A percentile compares a stretch with the other conserved stretches of the same genome.
These are phyloP conservation scores for Sclerotinia glacialis DNA, from an alignment of 2,329 filamentous ascomycete species.

Conservation along the genomic window DNA sequence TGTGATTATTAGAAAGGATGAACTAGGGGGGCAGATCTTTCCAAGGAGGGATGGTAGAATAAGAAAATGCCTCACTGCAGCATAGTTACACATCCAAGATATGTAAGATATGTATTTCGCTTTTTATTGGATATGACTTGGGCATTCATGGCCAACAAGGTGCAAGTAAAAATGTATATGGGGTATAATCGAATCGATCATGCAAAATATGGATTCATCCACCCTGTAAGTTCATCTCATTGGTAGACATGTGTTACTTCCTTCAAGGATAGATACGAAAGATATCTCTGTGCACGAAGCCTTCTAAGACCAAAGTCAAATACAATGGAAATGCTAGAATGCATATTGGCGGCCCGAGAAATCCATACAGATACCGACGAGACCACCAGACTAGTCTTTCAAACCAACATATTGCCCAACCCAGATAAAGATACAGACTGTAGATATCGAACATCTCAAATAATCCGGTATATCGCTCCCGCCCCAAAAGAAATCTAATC, in stretches of 20 bases:
- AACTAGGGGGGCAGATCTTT: not conserved
- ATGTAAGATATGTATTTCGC: not conserved
- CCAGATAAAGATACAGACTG: not conserved
- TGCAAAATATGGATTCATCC: not conserved
- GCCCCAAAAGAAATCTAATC: not conserved
- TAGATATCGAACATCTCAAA: not conserved
- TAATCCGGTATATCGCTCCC: not conserved
- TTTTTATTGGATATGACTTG: not conserved
- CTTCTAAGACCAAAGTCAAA: not conserved
- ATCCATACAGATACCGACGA: not conserved
- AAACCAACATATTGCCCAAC: not conserved
- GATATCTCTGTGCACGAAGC: not conserved
- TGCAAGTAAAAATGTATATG: not conserved
- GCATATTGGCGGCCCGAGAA: not conserved
- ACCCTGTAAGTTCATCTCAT: not conserved
- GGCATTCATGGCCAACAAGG: not conserved
- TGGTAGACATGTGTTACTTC: not conserved
- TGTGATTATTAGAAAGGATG: not conserved
- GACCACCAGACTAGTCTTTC: not conserved
- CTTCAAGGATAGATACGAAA: not conserved
- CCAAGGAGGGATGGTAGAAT: not conserved
- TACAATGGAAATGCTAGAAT: not conserved
- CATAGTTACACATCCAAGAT: not conserved
- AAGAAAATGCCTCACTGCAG: not conserved
- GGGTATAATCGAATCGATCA: not conserved